phyloP scores from a whole-genome alignment of 1,284 basidiomycete species.

The Mycosarcoma mackinlayi region DNA sequence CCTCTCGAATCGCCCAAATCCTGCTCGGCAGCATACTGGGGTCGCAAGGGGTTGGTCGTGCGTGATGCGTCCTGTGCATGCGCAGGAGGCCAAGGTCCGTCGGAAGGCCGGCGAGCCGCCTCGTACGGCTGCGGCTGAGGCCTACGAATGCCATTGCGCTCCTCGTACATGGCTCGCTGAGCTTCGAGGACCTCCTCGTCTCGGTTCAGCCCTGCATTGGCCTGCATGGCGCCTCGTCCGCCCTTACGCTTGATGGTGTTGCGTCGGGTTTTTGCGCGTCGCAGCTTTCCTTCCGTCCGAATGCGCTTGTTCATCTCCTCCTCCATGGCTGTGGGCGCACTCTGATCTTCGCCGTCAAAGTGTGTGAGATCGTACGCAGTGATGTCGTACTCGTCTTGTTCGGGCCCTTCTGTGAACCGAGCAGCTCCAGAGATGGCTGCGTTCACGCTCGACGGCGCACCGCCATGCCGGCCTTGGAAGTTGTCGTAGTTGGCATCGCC shows the following conservation, averaged over 20 bases:
- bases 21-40: conserved; percentile 9
- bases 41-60: conserved; percentile 1
- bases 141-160: conserved; percentile 14
- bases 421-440: conserved; percentile 27
- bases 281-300: conserved; percentile 77
- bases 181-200: conserved; percentile 42
- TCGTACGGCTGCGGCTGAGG: conserved; percentile 19
- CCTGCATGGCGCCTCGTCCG: conserved; percentile 25
- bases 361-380: conserved; percentile 79
- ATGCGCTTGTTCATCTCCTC: conserved; percentile 75
- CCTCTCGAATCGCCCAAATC: conserved; percentile 26
- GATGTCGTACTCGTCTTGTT: conserved; percentile 71
- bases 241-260: conserved; percentile 47
- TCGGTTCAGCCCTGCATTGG: conserved; percentile 16
- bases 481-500: conserved; percentile 13
- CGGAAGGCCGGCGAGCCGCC: conserved; percentile 17
- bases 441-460: conserved; percentile 12
- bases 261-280: conserved; percentile 72
- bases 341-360: conserved; percentile 81
- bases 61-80: background rate
- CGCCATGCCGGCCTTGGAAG: conserved; percentile 2
- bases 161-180: conserved; percentile 52
- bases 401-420: conserved; percentile 68
- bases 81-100: conserved; percentile 10
- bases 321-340: conserved; percentile 75